Percentiles rank a stretch among this genome's conserved stretches.
These are phyloP conservation scores for Albizia julibrissin DNA, from an alignment of 306 rosid genomes.

Conservation along the genomic window DNA sequence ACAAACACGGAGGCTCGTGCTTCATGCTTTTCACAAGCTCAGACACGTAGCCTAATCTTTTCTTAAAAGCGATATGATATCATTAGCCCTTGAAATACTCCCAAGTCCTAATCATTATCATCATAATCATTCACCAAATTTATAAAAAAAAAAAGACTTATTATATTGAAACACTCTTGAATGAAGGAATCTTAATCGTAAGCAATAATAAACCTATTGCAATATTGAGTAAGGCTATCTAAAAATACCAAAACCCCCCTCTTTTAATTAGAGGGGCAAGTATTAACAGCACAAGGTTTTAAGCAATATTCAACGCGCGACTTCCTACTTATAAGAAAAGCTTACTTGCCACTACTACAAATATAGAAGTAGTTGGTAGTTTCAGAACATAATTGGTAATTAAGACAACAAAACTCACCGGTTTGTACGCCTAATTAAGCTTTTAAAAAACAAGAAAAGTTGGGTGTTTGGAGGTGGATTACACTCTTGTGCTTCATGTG, in stretches of 20 bases:
- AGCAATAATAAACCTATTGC: background rate
- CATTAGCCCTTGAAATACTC: background rate
- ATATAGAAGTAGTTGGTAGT: background rate
- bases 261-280: too few relatives aligned
- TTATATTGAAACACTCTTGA: background rate
- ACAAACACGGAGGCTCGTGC: background rate
- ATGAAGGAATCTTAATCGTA: background rate
- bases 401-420: background rate
- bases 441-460: background rate
- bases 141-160: background rate
- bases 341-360: too few relatives aligned
- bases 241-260: background rate
- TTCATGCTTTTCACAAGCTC: background rate
- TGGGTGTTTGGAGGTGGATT: slow-evolving; percentile 3
- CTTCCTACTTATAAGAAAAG: too few relatives aligned
- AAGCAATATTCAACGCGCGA: too few relatives aligned
- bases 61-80: slow-evolving; percentile 2
- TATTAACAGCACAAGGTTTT: too few relatives aligned
- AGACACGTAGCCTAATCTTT: background rate
- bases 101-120: background rate
- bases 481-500: background rate
- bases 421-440: background rate
- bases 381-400: background rate
- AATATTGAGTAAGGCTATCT: background rate
- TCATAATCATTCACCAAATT: background rate